These are phyloP conservation scores for Beauveria caledonica DNA, from an alignment of 2,329 filamentous ascomycete genomes.

Conservation along the genomic window DNA sequence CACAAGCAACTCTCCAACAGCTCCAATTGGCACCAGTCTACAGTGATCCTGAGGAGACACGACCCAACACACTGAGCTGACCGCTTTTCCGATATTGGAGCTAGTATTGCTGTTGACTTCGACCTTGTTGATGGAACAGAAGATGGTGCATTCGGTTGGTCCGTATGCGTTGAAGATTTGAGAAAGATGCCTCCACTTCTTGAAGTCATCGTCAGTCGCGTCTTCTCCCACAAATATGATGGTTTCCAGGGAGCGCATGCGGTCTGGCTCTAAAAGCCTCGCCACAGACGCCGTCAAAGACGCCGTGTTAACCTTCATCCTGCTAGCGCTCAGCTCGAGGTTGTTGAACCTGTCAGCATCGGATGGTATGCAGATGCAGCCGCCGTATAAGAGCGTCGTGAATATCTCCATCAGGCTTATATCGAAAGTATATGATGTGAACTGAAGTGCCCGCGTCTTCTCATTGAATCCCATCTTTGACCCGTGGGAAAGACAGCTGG, in stretches of 20 bases:
- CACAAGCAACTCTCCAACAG: conserved; percentile 15
- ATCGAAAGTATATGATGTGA: conserved; percentile 43
- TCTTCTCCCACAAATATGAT: conserved; percentile 9
- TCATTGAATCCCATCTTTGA: conserved; percentile 36
- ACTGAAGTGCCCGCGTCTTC: conserved; percentile 43
- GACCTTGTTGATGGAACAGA: background rate
- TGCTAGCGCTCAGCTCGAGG: conserved; percentile 35
- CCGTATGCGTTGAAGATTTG: conserved; percentile 32
- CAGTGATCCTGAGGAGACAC: conserved; percentile 1
- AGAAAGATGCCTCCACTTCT: conserved; percentile 18
- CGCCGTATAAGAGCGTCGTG: conserved; percentile 39
- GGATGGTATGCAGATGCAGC: conserved; percentile 45
- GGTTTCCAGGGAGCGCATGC: conserved; percentile 5
- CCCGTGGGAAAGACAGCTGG: conserved; percentile 40
- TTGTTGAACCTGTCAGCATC: conserved; percentile 37
- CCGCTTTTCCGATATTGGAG: conserved; percentile 4
- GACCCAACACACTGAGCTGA: conserved; percentile 5
- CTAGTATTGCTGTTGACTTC: background rate
- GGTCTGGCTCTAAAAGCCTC: background rate
- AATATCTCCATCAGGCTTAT: conserved; percentile 36
- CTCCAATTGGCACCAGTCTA: conserved; percentile 12
- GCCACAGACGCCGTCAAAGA: conserved; percentile 31
- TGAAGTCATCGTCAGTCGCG: conserved; percentile 15
- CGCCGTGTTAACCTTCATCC: conserved; percentile 38
- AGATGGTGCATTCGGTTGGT: conserved; percentile 31